These are phyloP conservation scores for Cordyceps farinosa DNA, from an alignment of 2,329 filamentous ascomycete species.

Conservation along the genomic window DNA sequence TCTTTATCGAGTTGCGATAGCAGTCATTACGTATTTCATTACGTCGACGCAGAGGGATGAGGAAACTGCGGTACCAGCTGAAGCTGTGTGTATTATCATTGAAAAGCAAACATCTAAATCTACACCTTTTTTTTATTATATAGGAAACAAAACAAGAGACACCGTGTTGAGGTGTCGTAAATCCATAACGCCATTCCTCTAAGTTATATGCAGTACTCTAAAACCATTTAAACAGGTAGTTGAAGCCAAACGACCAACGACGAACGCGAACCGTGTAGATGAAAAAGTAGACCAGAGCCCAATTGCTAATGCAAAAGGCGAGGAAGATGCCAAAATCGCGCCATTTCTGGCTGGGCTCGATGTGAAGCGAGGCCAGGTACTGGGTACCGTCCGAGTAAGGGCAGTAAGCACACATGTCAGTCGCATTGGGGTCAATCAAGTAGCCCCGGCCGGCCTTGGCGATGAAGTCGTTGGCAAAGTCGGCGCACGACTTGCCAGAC, in stretches of 20 bases:
- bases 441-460: constrained; percentile 50
- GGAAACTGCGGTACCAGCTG: background rate
- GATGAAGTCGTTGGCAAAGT: constrained; percentile 62
- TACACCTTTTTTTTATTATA: background rate
- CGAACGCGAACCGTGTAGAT: constrained; percentile 50
- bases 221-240: constrained; percentile 18
- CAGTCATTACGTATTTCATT: background rate
- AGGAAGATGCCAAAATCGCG: constrained; percentile 67
- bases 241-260: constrained; percentile 15
- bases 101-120: background rate
- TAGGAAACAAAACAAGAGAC: background rate
- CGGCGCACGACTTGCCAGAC: constrained; percentile 57
- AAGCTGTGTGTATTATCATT: background rate
- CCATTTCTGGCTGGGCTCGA: constrained; percentile 61
- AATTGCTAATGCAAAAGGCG: constrained; percentile 67
- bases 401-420: constrained; percentile 64
- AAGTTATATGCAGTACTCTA: background rate
- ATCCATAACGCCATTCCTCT: constrained; percentile 6
- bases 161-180: background rate
- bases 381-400: constrained; percentile 55
- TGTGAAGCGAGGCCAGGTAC: constrained; percentile 58
- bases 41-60: background rate
- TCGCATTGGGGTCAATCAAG: constrained; percentile 58
- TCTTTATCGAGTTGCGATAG: background rate
- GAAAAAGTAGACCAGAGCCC: constrained; percentile 71